These are phyloP conservation scores for Skeletonema grethae DNA, from an alignment of 108 stramenopile species.

Conservation along the genomic window DNA sequence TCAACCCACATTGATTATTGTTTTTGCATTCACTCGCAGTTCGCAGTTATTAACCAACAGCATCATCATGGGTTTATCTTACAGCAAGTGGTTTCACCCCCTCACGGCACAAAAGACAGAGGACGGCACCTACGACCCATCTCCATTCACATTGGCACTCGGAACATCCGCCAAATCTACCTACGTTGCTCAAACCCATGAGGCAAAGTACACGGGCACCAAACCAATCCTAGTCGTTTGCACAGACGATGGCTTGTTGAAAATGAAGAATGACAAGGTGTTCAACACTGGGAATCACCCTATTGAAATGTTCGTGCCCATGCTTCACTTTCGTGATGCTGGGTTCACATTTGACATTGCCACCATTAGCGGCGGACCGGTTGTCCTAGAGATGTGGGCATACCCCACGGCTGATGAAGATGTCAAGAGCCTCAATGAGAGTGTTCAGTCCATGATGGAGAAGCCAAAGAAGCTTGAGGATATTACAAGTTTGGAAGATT, in stretches of 20 bases:
- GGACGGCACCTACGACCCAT: neutral
- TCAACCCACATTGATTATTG: too few relatives aligned
- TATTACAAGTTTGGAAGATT: neutral
- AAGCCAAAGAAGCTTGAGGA: conserved; percentile 18
- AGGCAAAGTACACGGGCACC: conserved; percentile 17
- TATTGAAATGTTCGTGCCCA: conserved; percentile 22
- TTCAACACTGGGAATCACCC: conserved; percentile 43
- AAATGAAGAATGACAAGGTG: conserved; percentile 22
- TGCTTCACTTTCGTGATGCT: conserved; percentile 36
- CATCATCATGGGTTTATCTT: neutral
- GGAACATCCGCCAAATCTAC: neutral
- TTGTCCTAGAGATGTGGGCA: conserved; percentile 36
- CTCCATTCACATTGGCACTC: neutral
- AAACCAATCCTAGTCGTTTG: conserved; percentile 32
- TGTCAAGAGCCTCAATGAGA: conserved; percentile 13
- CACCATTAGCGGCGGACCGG: conserved; percentile 14
- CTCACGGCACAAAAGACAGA: conserved; percentile 1
- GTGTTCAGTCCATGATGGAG: conserved; percentile 1
- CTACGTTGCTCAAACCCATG: neutral
- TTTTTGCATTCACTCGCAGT: too few relatives aligned
- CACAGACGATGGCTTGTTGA: conserved; percentile 32
- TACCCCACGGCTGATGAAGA: conserved; percentile 21
- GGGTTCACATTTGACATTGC: conserved; percentile 39
- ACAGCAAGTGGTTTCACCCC: neutral
- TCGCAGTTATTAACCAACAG: too few relatives aligned